phyloP scores from a whole-genome alignment of 345 rosid genomes.

The Hypericum androsaemum region DNA sequence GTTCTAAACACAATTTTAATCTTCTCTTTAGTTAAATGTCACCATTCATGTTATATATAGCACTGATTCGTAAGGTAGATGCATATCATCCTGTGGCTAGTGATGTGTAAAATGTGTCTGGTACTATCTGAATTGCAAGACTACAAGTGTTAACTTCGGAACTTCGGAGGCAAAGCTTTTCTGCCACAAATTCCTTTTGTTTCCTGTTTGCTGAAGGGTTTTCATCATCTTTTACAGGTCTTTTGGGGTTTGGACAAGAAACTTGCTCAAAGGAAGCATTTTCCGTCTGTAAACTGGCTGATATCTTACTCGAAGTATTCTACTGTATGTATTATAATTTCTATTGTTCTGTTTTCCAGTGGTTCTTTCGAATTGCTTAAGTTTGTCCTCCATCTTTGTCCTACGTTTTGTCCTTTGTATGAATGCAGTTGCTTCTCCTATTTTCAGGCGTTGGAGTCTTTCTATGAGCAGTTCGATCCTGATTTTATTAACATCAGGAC shows the following conservation, averaged over 20 bases:
- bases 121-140: too few species aligned
- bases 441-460: conserved; percentile 83
- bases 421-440: conserved; percentile 9
- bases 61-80: too few species aligned
- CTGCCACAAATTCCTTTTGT: too few species aligned
- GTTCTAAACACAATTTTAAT: too few species aligned
- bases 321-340: conserved; percentile 39
- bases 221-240: conserved; percentile 45
- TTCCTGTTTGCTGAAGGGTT: background rate
- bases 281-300: conserved; percentile 98
- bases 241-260: conserved; percentile 99
- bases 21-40: too few species aligned
- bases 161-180: too few species aligned
- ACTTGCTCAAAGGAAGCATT: conserved; percentile 99
- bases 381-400: background rate
- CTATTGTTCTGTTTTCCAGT: background rate
- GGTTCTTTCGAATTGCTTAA: background rate
- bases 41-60: too few species aligned
- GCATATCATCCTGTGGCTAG: too few species aligned
- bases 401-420: background rate
- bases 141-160: too few species aligned
- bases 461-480: conserved; percentile 93
- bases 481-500: conserved; percentile 98
- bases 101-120: too few species aligned
- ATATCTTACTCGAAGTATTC: conserved; percentile 98